phyloP scores from a whole-genome alignment of 2,329 filamentous ascomycete species.

The Diaporthe sp. region DNA sequence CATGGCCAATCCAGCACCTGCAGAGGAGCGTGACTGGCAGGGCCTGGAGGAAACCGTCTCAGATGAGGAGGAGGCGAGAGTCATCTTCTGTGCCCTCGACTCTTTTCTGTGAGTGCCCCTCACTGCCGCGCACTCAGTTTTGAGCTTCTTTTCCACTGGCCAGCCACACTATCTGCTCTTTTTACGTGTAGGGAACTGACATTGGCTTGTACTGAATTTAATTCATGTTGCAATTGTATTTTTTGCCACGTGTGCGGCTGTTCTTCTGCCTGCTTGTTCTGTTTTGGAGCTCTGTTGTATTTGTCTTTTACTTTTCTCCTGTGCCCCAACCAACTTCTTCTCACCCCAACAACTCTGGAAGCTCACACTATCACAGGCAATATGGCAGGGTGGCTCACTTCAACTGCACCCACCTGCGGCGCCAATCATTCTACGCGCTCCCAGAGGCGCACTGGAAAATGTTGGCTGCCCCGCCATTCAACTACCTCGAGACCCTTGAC shows the following conservation, averaged over 20 bases:
- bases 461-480: conserved; percentile 85
- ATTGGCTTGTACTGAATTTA: neutral
- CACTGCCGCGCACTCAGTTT: neutral
- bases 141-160: neutral
- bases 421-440: conserved; percentile 93
- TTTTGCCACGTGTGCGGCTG: neutral
- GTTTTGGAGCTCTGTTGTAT: neutral
- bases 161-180: neutral
- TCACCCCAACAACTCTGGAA: conserved; percentile 32
- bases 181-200: neutral
- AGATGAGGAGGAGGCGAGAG: conserved; percentile 84
- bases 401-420: conserved; percentile 90
- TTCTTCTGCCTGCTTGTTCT: neutral
- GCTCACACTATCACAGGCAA: conserved; percentile 67
- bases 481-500: conserved; percentile 82
- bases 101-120: conserved; percentile 82
- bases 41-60: conserved; percentile 75
- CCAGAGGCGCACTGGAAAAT: conserved; percentile 87
- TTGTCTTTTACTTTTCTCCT: neutral
- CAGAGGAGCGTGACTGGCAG: conserved; percentile 63
- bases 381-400: conserved; percentile 89
- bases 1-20: conserved; percentile 36
- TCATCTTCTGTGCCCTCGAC: conserved; percentile 86
- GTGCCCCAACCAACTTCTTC: neutral
- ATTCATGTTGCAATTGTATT: neutral